Conservation (phyloP, 768 basidiomycete genomes). For the Fomitopsis pulvina region DNA sequence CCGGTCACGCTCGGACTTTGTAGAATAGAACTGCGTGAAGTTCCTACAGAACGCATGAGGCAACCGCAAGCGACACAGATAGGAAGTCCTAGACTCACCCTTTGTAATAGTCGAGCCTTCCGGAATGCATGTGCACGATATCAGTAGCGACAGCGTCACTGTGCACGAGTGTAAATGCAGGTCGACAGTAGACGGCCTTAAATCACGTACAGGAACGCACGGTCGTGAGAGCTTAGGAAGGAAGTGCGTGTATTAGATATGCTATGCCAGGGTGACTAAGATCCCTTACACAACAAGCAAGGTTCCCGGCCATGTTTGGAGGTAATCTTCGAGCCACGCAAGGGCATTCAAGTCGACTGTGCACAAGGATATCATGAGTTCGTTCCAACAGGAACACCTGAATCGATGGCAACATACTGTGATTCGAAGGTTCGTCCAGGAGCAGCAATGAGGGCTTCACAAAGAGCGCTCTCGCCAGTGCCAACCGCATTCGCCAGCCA, state of each 20-base stretch:
- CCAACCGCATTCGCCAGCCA: slow-evolving; percentile 98
- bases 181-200: too few species aligned
- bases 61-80: background rate
- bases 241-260: background rate
- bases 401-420: slow-evolving; percentile 47
- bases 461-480: slow-evolving; percentile 91
- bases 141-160: slow-evolving; percentile 96
- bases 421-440: slow-evolving; percentile 94
- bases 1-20: slow-evolving; percentile 90
- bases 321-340: slow-evolving; percentile 96
- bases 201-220: slow-evolving; percentile 87
- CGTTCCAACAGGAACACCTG: background rate
- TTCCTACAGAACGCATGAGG: slow-evolving; percentile 44
- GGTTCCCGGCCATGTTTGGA: slow-evolving; percentile 92
- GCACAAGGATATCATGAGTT: slow-evolving; percentile 4
- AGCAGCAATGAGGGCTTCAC: slow-evolving; percentile 85
- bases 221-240: slow-evolving; percentile 79
- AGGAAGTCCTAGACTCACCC: slow-evolving; percentile 44
- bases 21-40: slow-evolving; percentile 98
- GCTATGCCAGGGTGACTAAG: background rate
- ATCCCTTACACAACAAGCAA: slow-evolving; percentile 87
- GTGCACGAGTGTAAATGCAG: too few species aligned
- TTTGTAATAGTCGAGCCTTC: slow-evolving; percentile 94
- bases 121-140: slow-evolving; percentile 94
- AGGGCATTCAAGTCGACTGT: slow-evolving; percentile 89